Percentiles rank a stretch among this genome's conserved stretches.
Evolutionary conservation across 2,329 filamentous ascomycete species (phyloP).

Genomic region (Chaetomiaceae sp.): DNA sequence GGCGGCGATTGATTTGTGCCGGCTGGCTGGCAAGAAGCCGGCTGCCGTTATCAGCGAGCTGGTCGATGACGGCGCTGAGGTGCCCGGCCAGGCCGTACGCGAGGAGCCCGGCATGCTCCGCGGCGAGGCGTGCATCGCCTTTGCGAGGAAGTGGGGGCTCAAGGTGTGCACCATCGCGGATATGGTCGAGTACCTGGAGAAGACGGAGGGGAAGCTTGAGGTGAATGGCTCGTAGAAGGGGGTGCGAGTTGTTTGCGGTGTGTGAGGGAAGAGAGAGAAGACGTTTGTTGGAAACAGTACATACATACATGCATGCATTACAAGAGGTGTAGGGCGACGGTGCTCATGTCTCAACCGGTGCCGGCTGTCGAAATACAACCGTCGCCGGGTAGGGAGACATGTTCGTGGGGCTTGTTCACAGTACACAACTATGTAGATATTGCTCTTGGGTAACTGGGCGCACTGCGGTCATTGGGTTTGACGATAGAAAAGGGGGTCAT

Average conservation of each 20-base stretch:
- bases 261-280: not conserved
- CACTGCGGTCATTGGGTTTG: conserved; percentile 4
- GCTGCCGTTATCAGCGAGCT: conserved; percentile 88
- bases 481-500: conserved; percentile 1
- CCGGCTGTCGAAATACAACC: not conserved
- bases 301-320: no score
- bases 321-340: not conserved
- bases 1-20: conserved; percentile 85
- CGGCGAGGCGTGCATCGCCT: conserved; percentile 79
- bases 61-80: conserved; percentile 75
- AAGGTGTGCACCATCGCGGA: conserved; percentile 96
- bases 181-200: conserved; percentile 73
- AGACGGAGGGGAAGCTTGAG: conserved; percentile 59
- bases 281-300: not conserved
- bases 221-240: conserved; percentile 36
- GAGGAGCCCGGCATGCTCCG: conserved; percentile 81
- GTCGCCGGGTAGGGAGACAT: not conserved
- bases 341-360: no score
- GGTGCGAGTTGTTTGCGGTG: not conserved
- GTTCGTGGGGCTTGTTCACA: not conserved
- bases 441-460: conserved; percentile 1
- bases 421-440: conserved; percentile 2
- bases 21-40: conserved; percentile 69
- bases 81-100: conserved; percentile 62
- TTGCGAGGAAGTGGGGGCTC: conserved; percentile 82